Conservation (phyloP, 257 asterid genomes). For the Thymus mandschuricus region DNA sequence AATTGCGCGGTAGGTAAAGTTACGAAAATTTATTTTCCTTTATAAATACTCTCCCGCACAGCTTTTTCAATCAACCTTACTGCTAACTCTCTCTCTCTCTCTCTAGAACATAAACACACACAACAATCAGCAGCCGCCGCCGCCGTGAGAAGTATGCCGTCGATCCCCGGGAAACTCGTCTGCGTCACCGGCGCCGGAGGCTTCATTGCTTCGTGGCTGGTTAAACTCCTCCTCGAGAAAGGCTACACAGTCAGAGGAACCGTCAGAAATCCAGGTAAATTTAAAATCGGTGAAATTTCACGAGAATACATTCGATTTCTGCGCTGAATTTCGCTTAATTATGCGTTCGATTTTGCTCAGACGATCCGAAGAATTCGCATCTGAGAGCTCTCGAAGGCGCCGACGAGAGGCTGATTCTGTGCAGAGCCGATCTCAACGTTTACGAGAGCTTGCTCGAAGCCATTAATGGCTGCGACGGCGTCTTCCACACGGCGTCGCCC, state of each 20-base stretch:
- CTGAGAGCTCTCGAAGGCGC: slow-evolving; percentile 88
- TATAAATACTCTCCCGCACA: slow-evolving; percentile 29
- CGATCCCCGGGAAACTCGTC: slow-evolving; percentile 63
- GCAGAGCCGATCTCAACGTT: slow-evolving; percentile 81
- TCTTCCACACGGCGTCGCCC: slow-evolving; percentile 97
- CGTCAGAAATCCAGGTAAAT: slow-evolving; percentile 82
- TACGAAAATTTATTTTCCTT: not conserved
- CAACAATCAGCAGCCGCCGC: slow-evolving; percentile 1
- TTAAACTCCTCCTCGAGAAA: slow-evolving; percentile 78
- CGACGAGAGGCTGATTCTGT: slow-evolving; percentile 69
- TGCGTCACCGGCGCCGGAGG: slow-evolving; percentile 99
- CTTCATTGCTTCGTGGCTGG: slow-evolving; percentile 96
- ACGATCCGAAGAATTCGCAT: slow-evolving; percentile 81
- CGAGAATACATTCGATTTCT: not conserved
- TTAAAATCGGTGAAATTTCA: slow-evolving; percentile 13
- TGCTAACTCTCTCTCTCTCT: not conserved
- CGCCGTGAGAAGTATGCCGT: slow-evolving; percentile 51
- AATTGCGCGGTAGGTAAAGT: slow-evolving; percentile 36
- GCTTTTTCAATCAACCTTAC: not conserved
- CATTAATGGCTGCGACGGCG: slow-evolving; percentile 90
- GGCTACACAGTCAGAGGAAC: slow-evolving; percentile 94
- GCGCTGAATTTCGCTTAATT: not conserved
- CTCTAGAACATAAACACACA: not conserved
- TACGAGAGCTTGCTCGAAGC: slow-evolving; percentile 72
- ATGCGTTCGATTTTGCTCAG: slow-evolving; percentile 37